These are phyloP conservation scores for Termitomyces sp. DNA, from an alignment of 768 basidiomycete genomes.

Conservation along the genomic window DNA sequence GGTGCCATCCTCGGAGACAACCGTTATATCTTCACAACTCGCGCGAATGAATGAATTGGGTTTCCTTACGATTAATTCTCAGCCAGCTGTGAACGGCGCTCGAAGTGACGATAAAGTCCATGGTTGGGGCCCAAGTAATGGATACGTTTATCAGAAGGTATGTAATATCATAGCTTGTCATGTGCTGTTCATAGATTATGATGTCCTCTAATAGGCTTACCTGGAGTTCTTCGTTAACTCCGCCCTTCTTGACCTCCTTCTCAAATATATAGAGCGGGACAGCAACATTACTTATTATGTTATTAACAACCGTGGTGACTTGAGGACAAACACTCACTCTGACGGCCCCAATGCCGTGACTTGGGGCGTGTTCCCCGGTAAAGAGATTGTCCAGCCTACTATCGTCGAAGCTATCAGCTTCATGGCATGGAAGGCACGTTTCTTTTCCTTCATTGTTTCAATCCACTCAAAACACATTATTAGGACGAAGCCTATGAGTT, in stretches of 20 bases:
- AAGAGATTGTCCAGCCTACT: constrained; percentile 94
- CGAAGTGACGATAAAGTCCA: constrained; percentile 80
- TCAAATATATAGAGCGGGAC: constrained; percentile 83
- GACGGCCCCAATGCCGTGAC: constrained; percentile 99
- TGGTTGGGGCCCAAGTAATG: constrained; percentile 94
- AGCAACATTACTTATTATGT: constrained; percentile 93
- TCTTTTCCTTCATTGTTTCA: not conserved
- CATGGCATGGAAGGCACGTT: constrained; percentile 93
- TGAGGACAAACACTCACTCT: constrained; percentile 91
- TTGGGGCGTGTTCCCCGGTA: constrained; percentile 97
- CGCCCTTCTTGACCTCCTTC: constrained; percentile 64
- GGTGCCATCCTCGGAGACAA: constrained; percentile 80
- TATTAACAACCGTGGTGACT: constrained; percentile 93
- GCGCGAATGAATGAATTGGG: constrained; percentile 87
- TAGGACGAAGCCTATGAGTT: constrained; percentile 95
- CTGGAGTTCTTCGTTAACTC: constrained; percentile 93
- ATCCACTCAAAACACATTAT: constrained; percentile 9
- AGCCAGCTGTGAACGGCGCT: constrained; percentile 92
- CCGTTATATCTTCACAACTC: constrained; percentile 73
- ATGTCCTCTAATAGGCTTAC: constrained; percentile 64
- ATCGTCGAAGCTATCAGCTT: constrained; percentile 97
- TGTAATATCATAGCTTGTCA: not conserved
- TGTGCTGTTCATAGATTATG: constrained; percentile 4
- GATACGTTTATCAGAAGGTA: constrained; percentile 96
- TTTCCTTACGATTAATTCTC: constrained; percentile 96